Evolutionary conservation across 306 rosid genomes (phyloP), one percentile per base, ranked within the genome.

Genomic region (Vicia faba): DNA sequence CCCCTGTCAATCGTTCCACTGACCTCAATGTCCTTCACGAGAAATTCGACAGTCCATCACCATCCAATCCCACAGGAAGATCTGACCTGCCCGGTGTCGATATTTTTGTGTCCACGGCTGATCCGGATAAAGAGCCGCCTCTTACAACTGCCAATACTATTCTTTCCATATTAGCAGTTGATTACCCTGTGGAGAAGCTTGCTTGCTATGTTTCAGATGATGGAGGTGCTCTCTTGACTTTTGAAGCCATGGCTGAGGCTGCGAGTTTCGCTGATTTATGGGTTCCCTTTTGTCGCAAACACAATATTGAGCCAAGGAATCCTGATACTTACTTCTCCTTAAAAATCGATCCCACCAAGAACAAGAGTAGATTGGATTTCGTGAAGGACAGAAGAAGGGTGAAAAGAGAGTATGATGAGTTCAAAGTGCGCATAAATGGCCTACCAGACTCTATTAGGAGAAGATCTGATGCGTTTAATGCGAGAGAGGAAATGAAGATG

Each of bases 191-290:
- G 41, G 87, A 83, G 66, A 83, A 83, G 39, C 58, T 83, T 11
- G 66, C 84, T 0, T 83, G 87, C 13, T 83, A 83, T 12, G 8
- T 83, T 35, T 83, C 87, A 1, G 87, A 83, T 51, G 87, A 83
- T 44, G 87, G 87, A 26, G 87, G 84, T 7, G 87, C 87, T 53
- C 75, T 83, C 0, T 61, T 83, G 11, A 83, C 78, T 38, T 83
- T 83, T 0, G 87, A 83, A 56, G 87, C 87, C 11, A 83, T 83
- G 87, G 87, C 87, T 3, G 87, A 83, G 74, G 87, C 87, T 36
- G 87, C 84, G 0, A 83, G 84, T 44, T 83, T 83, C 28, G 87
- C 87, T 0, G 80, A 83, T 8, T 80, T 83, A 26, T 83, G 87
- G 87, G 87, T 80, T 36, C 87, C 87, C 0, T 83, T 83, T 14